Conservation (phyloP, 2,329 filamentous ascomycete genomes). For the Pestalotiopsis sp. region DNA sequence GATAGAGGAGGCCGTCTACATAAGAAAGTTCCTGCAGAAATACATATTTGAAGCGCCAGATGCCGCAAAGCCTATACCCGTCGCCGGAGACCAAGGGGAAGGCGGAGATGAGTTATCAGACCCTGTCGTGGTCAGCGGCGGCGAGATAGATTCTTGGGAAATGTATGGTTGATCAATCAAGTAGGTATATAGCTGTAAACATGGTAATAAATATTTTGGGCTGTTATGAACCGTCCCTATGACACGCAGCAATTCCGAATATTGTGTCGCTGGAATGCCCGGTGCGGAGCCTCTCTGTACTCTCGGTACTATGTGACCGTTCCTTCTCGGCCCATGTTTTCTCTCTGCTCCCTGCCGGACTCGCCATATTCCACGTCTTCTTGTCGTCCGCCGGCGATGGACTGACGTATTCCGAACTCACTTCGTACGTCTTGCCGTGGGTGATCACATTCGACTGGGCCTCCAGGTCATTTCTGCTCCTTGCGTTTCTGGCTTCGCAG, state of each 20-base stretch:
- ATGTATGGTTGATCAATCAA: too few species aligned
- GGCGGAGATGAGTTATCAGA: too few species aligned
- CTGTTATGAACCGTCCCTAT: neutral
- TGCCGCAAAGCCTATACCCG: too few species aligned
- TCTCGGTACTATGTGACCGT: neutral
- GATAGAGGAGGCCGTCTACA: neutral
- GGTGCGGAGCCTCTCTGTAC: neutral
- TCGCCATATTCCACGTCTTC: neutral
- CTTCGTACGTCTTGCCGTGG: slow-evolving; percentile 6
- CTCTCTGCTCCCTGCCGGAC: neutral
- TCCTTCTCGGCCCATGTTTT: neutral
- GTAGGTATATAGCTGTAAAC: neutral
- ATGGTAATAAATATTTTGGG: neutral
- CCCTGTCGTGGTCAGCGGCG: too few species aligned
- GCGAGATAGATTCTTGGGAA: too few species aligned
- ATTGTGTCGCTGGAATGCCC: neutral
- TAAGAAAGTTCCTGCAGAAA: neutral
- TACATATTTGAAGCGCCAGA: neutral
- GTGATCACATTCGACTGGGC: neutral
- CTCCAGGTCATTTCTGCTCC: neutral
- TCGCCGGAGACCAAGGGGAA: too few species aligned
- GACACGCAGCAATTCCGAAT: neutral
- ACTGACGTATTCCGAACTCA: slow-evolving; percentile 2
- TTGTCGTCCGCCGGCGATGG: neutral
- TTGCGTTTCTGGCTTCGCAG: neutral